Conservation (phyloP, 2,329 filamentous ascomycete species). For the Aspergillus unguis region DNA sequence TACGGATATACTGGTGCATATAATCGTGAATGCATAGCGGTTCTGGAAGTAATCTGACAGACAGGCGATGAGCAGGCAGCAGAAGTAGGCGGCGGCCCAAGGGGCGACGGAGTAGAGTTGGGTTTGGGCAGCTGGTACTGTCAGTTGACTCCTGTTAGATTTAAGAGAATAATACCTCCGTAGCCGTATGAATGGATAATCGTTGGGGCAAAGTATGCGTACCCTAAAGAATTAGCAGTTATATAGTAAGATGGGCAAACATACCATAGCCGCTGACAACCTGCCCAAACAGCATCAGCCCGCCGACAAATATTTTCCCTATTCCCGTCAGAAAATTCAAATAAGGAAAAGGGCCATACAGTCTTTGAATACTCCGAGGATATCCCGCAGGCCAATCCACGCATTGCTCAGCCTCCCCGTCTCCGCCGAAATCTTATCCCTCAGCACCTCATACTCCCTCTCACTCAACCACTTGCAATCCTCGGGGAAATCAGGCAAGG, state of each 20-base stretch:
- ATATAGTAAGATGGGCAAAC: background rate
- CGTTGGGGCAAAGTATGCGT: conserved; percentile 71
- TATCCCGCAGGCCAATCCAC: conserved; percentile 57
- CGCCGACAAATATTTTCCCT: conserved; percentile 66
- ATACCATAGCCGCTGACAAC: conserved; percentile 68
- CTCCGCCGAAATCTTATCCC: conserved; percentile 63
- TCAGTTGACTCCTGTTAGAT: no score
- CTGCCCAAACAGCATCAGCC: conserved; percentile 76
- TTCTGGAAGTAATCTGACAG: conserved; percentile 70
- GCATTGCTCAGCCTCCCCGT: conserved; percentile 64
- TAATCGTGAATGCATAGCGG: conserved; percentile 69
- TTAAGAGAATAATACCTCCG: conserved; percentile 27
- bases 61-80: conserved; percentile 70
- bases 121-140: conserved; percentile 26
- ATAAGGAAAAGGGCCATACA: conserved; percentile 32
- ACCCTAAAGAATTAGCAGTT: conserved; percentile 36
- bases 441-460: conserved; percentile 64
- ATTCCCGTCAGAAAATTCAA: conserved; percentile 10
- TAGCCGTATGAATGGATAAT: conserved; percentile 68
- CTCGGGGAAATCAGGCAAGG: conserved; percentile 69
- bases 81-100: conserved; percentile 70
- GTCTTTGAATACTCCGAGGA: conserved; percentile 66
- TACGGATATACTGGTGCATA: conserved; percentile 66
- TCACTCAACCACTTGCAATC: conserved; percentile 65
- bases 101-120: conserved; percentile 53